A percentile compares a stretch with the other conserved stretches of the same genome.
These are phyloP conservation scores for Phytopythium aichiense DNA, from an alignment of 352 stramenopile species.

Conservation along the genomic window DNA sequence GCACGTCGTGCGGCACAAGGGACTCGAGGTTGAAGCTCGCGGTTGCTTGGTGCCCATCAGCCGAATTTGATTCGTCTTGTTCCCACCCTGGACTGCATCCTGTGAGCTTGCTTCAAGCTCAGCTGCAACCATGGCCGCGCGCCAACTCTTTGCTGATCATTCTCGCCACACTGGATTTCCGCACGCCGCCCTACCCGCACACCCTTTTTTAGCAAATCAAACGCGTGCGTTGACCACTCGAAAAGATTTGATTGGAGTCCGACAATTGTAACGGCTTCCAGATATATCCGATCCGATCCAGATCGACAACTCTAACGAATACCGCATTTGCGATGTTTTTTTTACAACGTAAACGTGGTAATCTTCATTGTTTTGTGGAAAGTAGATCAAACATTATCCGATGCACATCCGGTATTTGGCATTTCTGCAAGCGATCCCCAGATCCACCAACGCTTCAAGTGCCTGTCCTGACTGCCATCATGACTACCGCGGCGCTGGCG, in stretches of 20 bases:
- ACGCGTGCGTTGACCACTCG: neutral
- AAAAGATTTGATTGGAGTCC: neutral
- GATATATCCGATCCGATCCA: neutral
- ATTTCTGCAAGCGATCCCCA: too few relatives aligned
- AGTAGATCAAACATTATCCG: too few relatives aligned
- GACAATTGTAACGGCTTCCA: too few relatives aligned
- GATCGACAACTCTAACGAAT: too few relatives aligned
- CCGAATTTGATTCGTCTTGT: neutral
- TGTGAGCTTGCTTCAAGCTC: conserved; percentile 5
- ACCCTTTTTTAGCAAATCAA: conserved; percentile 1
- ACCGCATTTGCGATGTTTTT: too few relatives aligned
- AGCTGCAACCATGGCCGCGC: neutral
- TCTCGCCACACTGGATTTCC: neutral
- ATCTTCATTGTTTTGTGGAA: too few relatives aligned
- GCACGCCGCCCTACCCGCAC: neutral
- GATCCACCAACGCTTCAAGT: too few relatives aligned
- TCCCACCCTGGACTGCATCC: too few relatives aligned
- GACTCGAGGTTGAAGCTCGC: neutral
- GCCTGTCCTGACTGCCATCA: too few relatives aligned
- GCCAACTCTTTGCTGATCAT: conserved; percentile 8
- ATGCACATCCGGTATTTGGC: too few relatives aligned
- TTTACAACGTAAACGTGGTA: too few relatives aligned
- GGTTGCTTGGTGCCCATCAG: neutral
- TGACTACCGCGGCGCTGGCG: conserved; percentile 11
- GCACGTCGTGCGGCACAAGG: neutral